Base-by-base conservation (phyloP, 2,329 filamentous ascomycete species). In the Camillea tinctor region DNA sequence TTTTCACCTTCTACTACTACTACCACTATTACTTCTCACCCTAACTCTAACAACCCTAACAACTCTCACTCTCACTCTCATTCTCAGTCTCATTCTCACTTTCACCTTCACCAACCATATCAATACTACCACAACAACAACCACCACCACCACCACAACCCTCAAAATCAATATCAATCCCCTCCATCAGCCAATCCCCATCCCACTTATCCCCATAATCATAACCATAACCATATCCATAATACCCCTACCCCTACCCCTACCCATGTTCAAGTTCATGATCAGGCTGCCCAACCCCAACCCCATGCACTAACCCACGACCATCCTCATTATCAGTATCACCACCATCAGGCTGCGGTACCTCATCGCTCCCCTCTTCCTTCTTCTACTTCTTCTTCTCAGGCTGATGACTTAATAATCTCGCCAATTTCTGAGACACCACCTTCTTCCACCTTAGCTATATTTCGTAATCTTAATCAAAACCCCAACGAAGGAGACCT, bases 391-490 rank as follows among this genome's bases (percentile, higher is more conserved):
- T 26, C 54, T 48, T 59, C 65, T 53, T 56, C 65, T 59, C 66
- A 61, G 19, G 51, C 64, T 50, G 62, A 70, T 55, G 71, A 72
- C 50, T 44, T 44, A 44, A 62, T 74, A 52, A 71, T 75, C 56
- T 74, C 72, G 40, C 71, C 75, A 30, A 61, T 74, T 26, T 75
- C 72, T 30, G 71, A 73, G 54, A 69, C 67, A 55, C 60, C 58
- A 44, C 70, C 68, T 13, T 62, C 68, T 15, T 62, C 61, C 36
- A 65, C 64, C 54, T 20, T 59, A 48, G 61, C 64, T 57, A 36
- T 55, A 54, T 60, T 59, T 58, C 54, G 52, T 63, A 59, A 57
- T 51, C 30, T 64, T 40, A 57, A 61, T 53, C 23, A 55, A 23
- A 60, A 57, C 61, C 60, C 60, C 59, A 61, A 65, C 44, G 58